Evolutionary conservation across 805 yeast genomes (phyloP), one percentile per base, ranked within the genome.

Genomic region (Sugiyamaella floridensis): DNA sequence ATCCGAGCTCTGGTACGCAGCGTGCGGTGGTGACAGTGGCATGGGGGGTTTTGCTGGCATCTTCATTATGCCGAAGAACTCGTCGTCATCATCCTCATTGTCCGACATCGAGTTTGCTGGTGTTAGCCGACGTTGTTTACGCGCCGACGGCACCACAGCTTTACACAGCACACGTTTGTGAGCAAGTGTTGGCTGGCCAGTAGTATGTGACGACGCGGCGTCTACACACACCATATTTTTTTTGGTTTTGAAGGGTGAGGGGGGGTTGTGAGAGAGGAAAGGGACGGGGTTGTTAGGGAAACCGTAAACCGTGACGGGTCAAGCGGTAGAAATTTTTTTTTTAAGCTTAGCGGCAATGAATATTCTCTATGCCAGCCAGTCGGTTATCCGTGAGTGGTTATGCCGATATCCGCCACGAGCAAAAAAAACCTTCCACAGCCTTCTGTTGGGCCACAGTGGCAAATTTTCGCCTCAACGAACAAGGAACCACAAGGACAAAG

Each of bases 11-110:
- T 29, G 41, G 40, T 49, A 49, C 10, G 34, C 22, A 4, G 44
- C 28, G 15, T 42, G 47, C 16, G 52, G 52, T 12, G 52, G 52
- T 12, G 52, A 49, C 43, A 49, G 47, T 1, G 52, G 52, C 16
- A 22, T 43, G 11, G 15, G 26, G 20, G 19, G 20, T 18, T 15
- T 40, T n/a, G 40, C 43, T 6, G 52, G 46, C n/a, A 14, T 14
- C 37, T 32, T 32, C 37, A 32, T 32, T 40, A 49, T 44, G 20
- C 52, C 52, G 29, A 43, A 49, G 43, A 49, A 49, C 40, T 49
- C 52, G 44, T 49, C 52, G 32, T 49, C 52, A 12, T 43, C 48
- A n/a, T 45, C 48, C 11, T 45, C 48, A 9, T 18, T 28, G 41
- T 45, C 48, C 7, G 51, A 48, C 28, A 22, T 19, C 32, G 52